Percentiles rank a stretch among this genome's conserved stretches.
These are phyloP conservation scores for Tylopilus subfusipes DNA, from an alignment of 768 basidiomycete genomes.

Conservation along the genomic window DNA sequence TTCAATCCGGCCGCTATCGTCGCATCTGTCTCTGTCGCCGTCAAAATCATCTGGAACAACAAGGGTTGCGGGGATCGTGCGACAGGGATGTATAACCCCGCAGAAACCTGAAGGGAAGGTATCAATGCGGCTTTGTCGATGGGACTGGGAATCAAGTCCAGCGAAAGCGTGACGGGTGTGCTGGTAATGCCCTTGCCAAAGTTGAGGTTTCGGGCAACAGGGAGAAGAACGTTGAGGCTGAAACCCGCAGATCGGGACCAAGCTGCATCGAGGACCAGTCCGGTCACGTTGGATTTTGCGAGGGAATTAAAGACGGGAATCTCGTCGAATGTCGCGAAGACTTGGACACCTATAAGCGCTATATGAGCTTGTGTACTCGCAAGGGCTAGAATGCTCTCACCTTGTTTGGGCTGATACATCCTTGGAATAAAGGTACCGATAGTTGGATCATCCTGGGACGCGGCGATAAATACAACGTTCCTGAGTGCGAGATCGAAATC, in stretches of 20 bases:
- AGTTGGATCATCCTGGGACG: conserved; percentile 1
- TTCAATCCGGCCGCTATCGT: neutral
- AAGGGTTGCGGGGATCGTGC: neutral
- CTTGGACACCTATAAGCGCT: neutral
- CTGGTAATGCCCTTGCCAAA: conserved; percentile 5
- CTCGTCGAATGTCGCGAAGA: conserved; percentile 4
- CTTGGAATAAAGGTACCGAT: neutral
- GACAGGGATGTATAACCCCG: conserved; percentile 1
- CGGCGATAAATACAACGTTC: neutral
- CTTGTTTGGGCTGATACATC: neutral
- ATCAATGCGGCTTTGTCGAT: neutral
- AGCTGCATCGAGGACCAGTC: conserved; percentile 2
- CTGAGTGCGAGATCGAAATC: conserved; percentile 1
- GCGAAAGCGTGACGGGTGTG: neutral
- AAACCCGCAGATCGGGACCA: conserved; percentile 1
- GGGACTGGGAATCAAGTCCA: conserved; percentile 2
- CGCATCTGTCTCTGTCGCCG: neutral
- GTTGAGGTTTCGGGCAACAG: conserved; percentile 5
- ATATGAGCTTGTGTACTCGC: neutral
- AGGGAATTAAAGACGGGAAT: conserved; percentile 1
- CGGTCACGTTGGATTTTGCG: neutral
- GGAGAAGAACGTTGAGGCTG: neutral
- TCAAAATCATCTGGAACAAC: conserved; percentile 1
- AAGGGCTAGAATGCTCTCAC: neutral
- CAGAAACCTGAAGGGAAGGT: conserved; percentile 1